Percentiles rank a stretch among this genome's conserved stretches.
Conservation (phyloP, 352 stramenopile species). For the Phytophthora uliginosa region DNA sequence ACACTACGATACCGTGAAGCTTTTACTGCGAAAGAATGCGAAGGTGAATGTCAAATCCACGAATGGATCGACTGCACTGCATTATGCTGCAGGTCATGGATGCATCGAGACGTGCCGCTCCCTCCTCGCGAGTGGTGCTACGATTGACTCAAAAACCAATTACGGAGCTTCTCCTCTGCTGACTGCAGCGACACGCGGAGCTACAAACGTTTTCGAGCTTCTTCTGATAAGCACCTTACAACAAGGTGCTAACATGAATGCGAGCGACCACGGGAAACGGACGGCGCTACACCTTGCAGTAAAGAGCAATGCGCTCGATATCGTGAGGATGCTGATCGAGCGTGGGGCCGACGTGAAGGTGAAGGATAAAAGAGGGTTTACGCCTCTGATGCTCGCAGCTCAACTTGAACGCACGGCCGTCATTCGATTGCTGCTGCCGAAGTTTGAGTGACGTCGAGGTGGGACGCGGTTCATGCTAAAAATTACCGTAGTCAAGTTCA, state of each 20-base stretch:
- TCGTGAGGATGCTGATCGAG: slow-evolving; percentile 1
- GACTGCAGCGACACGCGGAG: background rate
- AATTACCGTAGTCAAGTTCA: background rate
- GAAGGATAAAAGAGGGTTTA: slow-evolving; percentile 1
- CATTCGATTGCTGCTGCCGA: background rate
- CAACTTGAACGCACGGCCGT: background rate
- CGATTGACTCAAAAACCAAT: background rate
- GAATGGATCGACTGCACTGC: background rate
- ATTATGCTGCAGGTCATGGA: slow-evolving; percentile 1
- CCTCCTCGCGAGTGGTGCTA: background rate
- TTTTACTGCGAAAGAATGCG: background rate
- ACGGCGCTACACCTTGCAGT: background rate
- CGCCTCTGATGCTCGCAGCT: background rate
- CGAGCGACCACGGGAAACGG: background rate
- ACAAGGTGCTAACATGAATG: background rate
- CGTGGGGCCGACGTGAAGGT: background rate
- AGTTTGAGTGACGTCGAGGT: background rate
- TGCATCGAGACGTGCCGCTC: background rate
- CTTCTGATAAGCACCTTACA: background rate
- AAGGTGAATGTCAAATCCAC: background rate
- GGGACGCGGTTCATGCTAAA: background rate
- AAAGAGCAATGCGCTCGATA: background rate
- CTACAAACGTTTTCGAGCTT: background rate
- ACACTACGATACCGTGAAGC: background rate
- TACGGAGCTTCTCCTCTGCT: background rate